A percentile compares a stretch with the other conserved stretches of the same genome.
These are phyloP conservation scores for Trichocladium uniseriatum DNA, from an alignment of 495 filamentous ascomycete species.

Conservation along the genomic window DNA sequence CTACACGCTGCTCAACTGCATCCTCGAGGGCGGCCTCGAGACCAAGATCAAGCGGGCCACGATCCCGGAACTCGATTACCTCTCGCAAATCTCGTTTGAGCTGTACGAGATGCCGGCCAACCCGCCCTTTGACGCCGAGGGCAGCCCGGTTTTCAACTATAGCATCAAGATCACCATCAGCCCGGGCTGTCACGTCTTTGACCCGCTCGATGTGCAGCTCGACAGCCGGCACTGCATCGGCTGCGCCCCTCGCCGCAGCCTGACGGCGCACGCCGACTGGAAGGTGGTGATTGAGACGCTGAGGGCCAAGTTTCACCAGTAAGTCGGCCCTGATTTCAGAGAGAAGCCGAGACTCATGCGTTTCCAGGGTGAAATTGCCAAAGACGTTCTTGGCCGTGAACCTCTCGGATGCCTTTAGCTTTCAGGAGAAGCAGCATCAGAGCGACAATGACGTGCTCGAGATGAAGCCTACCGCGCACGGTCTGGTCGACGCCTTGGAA, in stretches of 20 bases:
- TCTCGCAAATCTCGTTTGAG: conserved; percentile 96
- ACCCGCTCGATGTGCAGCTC: conserved; percentile 89
- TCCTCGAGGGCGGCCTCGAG: conserved; percentile 88
- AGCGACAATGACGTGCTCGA: conserved; percentile 4
- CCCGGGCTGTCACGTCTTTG: conserved; percentile 91
- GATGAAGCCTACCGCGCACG: conserved; percentile 1
- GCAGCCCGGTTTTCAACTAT: conserved; percentile 62
- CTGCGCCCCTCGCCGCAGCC: conserved; percentile 74
- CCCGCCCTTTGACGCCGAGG: conserved; percentile 35
- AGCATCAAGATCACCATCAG: conserved; percentile 92
- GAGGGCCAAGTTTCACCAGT: conserved; percentile 89
- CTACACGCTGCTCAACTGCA: conserved; percentile 95
- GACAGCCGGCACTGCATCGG: conserved; percentile 93
- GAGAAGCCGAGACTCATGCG: background rate
- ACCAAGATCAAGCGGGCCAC: conserved; percentile 82
- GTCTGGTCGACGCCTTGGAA: too few species aligned
- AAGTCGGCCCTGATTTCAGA: conserved; percentile 38
- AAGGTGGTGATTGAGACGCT: conserved; percentile 90
- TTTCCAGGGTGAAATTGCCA: conserved; percentile 74
- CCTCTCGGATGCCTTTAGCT: conserved; percentile 59
- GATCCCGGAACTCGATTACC: conserved; percentile 94
- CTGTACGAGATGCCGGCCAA: conserved; percentile 88
- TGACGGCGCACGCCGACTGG: conserved; percentile 93
- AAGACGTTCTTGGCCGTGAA: conserved; percentile 90
- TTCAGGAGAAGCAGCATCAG: conserved; percentile 37